Conservation (phyloP, 2,329 filamentous ascomycete species). For the Sporothrix schenckii region DNA sequence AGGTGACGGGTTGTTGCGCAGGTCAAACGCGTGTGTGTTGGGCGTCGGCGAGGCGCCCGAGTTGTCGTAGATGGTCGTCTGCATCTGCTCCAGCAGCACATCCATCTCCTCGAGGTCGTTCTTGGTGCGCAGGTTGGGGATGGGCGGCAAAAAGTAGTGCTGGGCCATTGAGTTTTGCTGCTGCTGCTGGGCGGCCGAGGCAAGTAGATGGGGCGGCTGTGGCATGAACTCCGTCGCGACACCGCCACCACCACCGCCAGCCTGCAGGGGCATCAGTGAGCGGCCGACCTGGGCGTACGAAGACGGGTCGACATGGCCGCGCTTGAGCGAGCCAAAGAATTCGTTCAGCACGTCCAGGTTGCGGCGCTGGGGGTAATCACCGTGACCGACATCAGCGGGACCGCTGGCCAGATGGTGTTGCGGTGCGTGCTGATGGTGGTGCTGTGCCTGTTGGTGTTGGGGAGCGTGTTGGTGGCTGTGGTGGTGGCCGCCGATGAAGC, state of each 20-base stretch:
- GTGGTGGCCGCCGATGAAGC: conserved; percentile 55
- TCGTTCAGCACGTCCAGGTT: conserved; percentile 88
- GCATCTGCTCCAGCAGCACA: conserved; percentile 92
- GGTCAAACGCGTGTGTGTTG: conserved; percentile 66
- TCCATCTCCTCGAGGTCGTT: conserved; percentile 92
- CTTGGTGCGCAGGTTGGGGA: conserved; percentile 88
- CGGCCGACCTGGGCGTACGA: conserved; percentile 93
- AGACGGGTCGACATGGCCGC: conserved; percentile 81
- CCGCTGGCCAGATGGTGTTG: conserved; percentile 31
- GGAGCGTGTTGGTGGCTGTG: conserved; percentile 45
- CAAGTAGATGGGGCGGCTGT: conserved; percentile 54
- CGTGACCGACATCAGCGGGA: conserved; percentile 36
- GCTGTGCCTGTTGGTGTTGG: conserved; percentile 28
- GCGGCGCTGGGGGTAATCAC: conserved; percentile 75
- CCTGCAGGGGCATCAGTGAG: conserved; percentile 79
- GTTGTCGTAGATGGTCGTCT: conserved; percentile 93
- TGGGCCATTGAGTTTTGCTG: conserved; percentile 65
- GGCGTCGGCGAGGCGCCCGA: conserved; percentile 80
- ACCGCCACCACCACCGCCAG: conserved; percentile 50
- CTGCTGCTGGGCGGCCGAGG: conserved; percentile 46
- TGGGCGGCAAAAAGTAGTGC: conserved; percentile 85
- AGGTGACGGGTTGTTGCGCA: conserved; percentile 55
- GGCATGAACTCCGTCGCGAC: conserved; percentile 60
- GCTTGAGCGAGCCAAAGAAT: conserved; percentile 91
- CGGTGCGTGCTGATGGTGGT: conserved; percentile 21